These are phyloP conservation scores for Achlya hypogyna DNA, from an alignment of 352 stramenopile species.

Conservation along the genomic window DNA sequence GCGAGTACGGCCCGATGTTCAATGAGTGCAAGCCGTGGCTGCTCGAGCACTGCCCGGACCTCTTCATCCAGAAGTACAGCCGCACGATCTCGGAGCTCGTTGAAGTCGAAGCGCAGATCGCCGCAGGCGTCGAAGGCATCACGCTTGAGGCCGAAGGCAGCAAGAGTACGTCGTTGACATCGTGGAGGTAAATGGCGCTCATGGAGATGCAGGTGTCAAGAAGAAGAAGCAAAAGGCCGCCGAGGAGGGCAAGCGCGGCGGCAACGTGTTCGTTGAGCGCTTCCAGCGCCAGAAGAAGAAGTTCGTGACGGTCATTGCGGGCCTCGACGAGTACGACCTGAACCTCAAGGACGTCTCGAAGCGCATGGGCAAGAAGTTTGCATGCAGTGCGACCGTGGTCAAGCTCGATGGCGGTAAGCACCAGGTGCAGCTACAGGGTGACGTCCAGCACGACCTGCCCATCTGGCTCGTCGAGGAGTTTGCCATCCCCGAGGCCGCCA, in stretches of 20 bases:
- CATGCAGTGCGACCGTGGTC: constrained; percentile 69
- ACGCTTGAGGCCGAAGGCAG: constrained; percentile 57
- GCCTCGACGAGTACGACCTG: constrained; percentile 55
- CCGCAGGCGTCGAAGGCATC: constrained; percentile 63
- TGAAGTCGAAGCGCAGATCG: constrained; percentile 71
- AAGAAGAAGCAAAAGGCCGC: constrained; percentile 78
- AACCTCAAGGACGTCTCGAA: constrained; percentile 81
- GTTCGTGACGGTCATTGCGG: constrained; percentile 71
- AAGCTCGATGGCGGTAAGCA: constrained; percentile 66
- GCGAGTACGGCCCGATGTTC: constrained; percentile 78
- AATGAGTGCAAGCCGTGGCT: constrained; percentile 79
- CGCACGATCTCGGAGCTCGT: constrained; percentile 65
- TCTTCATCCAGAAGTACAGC: constrained; percentile 78
- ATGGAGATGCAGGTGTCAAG: constrained; percentile 35
- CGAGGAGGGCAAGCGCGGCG: constrained; percentile 58
- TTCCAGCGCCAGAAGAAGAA: constrained; percentile 44
- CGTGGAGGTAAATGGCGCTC: not conserved
- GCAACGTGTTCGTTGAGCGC: constrained; percentile 56
- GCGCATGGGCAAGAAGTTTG: constrained; percentile 72
- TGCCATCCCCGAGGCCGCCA: constrained; percentile 59
- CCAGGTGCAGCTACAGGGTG: constrained; percentile 76
- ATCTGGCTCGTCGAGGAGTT: constrained; percentile 73
- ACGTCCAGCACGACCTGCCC: constrained; percentile 62
- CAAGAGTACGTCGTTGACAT: constrained; percentile 29
- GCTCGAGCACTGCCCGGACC: constrained; percentile 54